Evolutionary conservation across 1,284 basidiomycete species (phyloP).

Genomic region (Ceratobasidium sp.): DNA sequence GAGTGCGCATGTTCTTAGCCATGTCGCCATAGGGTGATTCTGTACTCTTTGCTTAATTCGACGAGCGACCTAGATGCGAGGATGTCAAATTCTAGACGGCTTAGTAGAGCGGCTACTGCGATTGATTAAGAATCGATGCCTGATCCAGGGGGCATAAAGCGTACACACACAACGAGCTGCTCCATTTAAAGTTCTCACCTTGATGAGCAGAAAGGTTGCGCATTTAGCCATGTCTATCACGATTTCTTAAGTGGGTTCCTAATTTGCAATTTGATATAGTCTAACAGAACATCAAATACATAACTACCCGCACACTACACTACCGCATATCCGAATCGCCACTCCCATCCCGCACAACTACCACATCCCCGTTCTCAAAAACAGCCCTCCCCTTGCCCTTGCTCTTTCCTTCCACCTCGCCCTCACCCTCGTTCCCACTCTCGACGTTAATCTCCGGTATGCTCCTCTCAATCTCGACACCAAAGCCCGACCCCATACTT

Average conservation of each 20-base stretch:
- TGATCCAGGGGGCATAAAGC: no score
- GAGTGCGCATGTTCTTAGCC: background rate
- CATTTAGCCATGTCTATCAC: no score
- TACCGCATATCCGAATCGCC: background rate
- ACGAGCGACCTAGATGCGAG: no score
- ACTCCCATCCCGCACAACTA: constrained; percentile 25
- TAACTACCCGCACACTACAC: background rate
- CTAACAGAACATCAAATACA: background rate
- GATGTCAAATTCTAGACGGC: constrained; percentile 6
- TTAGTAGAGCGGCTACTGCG: constrained; percentile 14
- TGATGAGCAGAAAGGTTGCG: no score
- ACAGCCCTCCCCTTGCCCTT: constrained; percentile 52
- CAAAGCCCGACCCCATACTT: constrained; percentile 13
- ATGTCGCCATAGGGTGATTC: background rate
- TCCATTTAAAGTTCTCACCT: no score
- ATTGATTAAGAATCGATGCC: background rate
- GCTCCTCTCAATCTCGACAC: constrained; percentile 28
- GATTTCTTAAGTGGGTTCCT: no score
- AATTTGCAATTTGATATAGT: background rate
- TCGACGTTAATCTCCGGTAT: constrained; percentile 9
- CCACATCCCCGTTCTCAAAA: constrained; percentile 51
- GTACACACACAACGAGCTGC: no score
- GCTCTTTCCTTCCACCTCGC: constrained; percentile 55
- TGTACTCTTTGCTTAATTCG: no score
- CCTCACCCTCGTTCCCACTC: background rate